Conservation (phyloP, 768 basidiomycete species). For the Coprinopsis sp. region DNA sequence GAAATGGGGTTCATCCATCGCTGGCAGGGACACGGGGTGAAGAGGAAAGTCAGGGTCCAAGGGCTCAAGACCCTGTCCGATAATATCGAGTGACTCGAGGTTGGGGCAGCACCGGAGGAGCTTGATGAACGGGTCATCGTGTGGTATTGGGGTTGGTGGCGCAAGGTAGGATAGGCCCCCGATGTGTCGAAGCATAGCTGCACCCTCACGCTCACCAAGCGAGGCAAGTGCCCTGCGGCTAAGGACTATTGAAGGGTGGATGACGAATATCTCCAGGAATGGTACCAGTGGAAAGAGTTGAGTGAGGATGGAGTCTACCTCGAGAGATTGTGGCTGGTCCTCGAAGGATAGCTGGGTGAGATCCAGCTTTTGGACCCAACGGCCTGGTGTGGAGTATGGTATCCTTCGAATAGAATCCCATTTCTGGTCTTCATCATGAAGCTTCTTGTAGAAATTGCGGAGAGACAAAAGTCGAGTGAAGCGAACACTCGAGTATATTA, state of each 20-base stretch:
- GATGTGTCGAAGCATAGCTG: constrained; percentile 43
- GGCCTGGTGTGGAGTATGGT: constrained; percentile 81
- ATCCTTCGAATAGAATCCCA: constrained; percentile 90
- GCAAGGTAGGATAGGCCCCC: constrained; percentile 52
- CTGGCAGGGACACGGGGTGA: constrained; percentile 18
- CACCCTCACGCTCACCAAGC: constrained; percentile 49
- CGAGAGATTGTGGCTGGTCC: constrained; percentile 44
- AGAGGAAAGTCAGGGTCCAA: constrained; percentile 30
- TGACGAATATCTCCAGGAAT: constrained; percentile 48
- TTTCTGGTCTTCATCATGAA: constrained; percentile 61
- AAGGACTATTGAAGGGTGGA: constrained; percentile 54
- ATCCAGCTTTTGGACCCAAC: constrained; percentile 79
- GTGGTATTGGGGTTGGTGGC: constrained; percentile 25
- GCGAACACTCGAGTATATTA: constrained; percentile 56
- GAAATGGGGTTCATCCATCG: constrained; percentile 32
- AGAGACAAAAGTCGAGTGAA: constrained; percentile 42
- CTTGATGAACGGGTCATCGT: constrained; percentile 55
- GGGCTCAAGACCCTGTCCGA: constrained; percentile 56
- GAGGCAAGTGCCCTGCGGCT: constrained; percentile 56
- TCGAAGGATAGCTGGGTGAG: constrained; percentile 49
- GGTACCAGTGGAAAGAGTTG: constrained; percentile 64
- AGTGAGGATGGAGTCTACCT: constrained; percentile 60
- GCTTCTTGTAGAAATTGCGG: constrained; percentile 51
- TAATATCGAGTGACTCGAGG: constrained; percentile 60
- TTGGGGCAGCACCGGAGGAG: constrained; percentile 51